phyloP scores from a whole-genome alignment of 305 asterid species.

The Solanum hybrid region DNA sequence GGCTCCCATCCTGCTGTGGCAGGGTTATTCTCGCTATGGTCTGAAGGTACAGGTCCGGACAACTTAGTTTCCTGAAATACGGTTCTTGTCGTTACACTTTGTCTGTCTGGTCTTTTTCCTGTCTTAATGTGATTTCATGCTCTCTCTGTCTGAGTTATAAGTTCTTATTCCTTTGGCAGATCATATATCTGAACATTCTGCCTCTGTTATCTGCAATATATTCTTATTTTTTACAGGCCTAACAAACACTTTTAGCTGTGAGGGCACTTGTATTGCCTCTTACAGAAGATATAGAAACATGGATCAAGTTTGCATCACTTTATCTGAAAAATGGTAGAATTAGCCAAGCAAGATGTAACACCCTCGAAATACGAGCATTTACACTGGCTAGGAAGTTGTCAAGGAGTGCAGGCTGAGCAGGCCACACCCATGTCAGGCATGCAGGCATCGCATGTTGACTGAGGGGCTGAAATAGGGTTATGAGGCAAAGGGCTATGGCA shows the following conservation, averaged over 20 bases:
- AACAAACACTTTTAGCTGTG: constrained; percentile 83
- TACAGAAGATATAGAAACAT: constrained; percentile 91
- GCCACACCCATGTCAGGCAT: too few relatives aligned
- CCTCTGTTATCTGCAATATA: not conserved
- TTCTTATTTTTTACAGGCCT: constrained; percentile 43
- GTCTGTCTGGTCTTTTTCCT: not conserved
- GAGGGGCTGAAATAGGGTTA: too few relatives aligned
- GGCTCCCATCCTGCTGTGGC: too few relatives aligned
- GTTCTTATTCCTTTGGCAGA: not conserved
- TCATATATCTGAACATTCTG: not conserved
- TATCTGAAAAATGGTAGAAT: constrained; percentile 86
- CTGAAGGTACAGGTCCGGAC: too few relatives aligned
- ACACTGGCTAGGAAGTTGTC: too few relatives aligned
- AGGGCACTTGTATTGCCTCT: constrained; percentile 98
- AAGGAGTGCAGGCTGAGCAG: too few relatives aligned
- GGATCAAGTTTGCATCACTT: constrained; percentile 92
- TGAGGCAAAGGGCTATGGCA: too few relatives aligned
- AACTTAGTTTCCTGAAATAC: too few relatives aligned
- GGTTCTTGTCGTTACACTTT: too few relatives aligned
- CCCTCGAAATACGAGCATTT: too few relatives aligned
- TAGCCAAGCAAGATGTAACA: constrained; percentile 48
- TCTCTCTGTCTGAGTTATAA: not conserved
- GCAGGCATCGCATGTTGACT: too few relatives aligned
- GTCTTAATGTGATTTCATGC: not conserved
- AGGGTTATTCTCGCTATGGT: too few relatives aligned